phyloP scores from a whole-genome alignment of 148 eudicot species.

The Polygonum aviculare region DNA sequence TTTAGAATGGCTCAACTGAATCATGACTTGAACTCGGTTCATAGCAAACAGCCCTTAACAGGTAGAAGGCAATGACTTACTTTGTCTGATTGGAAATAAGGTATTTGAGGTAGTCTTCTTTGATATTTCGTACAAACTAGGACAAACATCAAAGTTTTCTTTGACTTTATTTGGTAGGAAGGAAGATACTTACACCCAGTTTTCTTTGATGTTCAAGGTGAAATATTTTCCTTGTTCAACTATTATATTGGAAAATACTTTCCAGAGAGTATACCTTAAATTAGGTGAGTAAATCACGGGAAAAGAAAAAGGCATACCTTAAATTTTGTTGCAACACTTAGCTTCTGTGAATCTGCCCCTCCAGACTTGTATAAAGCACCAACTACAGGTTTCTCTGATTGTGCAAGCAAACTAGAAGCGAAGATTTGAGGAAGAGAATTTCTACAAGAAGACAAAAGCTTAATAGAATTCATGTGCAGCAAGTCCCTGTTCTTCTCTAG shows the following conservation, averaged over 20 bases:
- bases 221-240: not conserved
- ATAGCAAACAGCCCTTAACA: not conserved
- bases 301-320: conserved; percentile 43
- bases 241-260: not conserved
- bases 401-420: conserved; percentile 74
- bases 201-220: not conserved
- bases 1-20: not conserved
- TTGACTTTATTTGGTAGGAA: not conserved
- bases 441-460: conserved; percentile 78
- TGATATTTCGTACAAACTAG: not conserved
- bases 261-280: not conserved
- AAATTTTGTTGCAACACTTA: conserved; percentile 87
- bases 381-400: conserved; percentile 74
- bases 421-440: conserved; percentile 65
- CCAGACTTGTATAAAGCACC: conserved; percentile 84
- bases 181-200: not conserved
- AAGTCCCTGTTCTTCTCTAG: conserved; percentile 92
- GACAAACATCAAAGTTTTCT: not conserved
- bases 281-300: not conserved
- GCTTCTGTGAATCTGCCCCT: conserved; percentile 94
- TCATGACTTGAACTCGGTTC: not conserved
- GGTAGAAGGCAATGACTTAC: not conserved
- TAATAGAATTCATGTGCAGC: conserved; percentile 66
- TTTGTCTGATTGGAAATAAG: not conserved
- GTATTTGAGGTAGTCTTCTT: not conserved